Base-by-base conservation (phyloP, 1,284 basidiomycete genomes). In the Ceratobasidium theobromae region DNA sequence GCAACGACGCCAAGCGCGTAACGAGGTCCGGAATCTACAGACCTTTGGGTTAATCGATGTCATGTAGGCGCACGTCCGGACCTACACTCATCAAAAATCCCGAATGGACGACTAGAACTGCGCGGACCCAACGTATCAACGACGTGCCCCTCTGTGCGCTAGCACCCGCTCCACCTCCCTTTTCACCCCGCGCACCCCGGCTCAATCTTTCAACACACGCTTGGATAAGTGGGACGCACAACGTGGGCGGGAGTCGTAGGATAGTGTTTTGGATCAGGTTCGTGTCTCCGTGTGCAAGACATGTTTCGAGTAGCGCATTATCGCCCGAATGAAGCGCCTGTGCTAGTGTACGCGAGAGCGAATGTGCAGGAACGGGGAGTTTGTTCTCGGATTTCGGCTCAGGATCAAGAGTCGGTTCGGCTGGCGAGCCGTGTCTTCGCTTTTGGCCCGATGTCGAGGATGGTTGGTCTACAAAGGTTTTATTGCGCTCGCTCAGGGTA, bases 261-360 rank as follows among this genome's bases (percentile, higher is more conserved):
- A 99, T 88, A 0, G 96, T 98, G 74, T 93, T 93, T 62, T 88
- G 84, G 71, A 99, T 92, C 45, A 99, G 79, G 0, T 80, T 78
- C 8, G 84, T 80, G 71, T 97, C 88, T 18, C 93, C 91, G 77
- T 98, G 93, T 0, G 84, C 79, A 32, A 99, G 79, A 78, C 95
- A 98, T 28, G 89, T 88, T 73, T 97, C 93, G 66, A 99, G 80
- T 41, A 99, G 79, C 4, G 87, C 86, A 0, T 89, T 85, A 79
- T 99, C 97, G 21, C 91, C 90, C 1, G 96, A 98, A 76, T 99
- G 96, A 51, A 99, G 79, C 0, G 97, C 96, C 78, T 99, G 97
- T 54, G 96, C 93, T 53, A 99, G 83, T 14, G 96, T 95, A 58
- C 95, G 89, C 25, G 96, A 93, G 62, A 99, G 84, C 0, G 96